phyloP scores from a whole-genome alignment of 1,284 basidiomycete species.

The Melampsora abietis-canadensis region DNA sequence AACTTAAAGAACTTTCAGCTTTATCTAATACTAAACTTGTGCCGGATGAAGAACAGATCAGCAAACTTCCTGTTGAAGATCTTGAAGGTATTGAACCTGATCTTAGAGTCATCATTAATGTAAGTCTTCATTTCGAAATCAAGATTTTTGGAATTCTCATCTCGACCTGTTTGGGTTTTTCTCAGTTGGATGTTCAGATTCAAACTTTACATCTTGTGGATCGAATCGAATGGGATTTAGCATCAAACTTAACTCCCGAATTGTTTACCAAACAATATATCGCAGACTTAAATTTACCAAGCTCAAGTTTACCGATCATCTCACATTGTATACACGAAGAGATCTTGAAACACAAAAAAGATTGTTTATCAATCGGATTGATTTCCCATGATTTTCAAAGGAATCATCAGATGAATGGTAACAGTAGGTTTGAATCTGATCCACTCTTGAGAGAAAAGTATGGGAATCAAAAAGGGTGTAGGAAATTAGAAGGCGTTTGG shows the following conservation, averaged over 20 bases:
- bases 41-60: constrained; percentile 47
- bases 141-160: no score
- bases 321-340: constrained; percentile 93
- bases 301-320: constrained; percentile 81
- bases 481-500: constrained; percentile 83
- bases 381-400: constrained; percentile 54
- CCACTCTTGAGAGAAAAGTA: constrained; percentile 41
- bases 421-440: constrained; percentile 53
- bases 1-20: constrained; percentile 80
- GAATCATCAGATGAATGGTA: constrained; percentile 57
- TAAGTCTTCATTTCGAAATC: no score
- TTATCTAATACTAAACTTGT: constrained; percentile 65
- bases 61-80: constrained; percentile 46
- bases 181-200: constrained; percentile 94
- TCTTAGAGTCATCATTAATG: constrained; percentile 82
- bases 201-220: constrained; percentile 84
- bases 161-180: no score
- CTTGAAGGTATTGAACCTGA: constrained; percentile 54
- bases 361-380: constrained; percentile 87
- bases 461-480: constrained; percentile 63
- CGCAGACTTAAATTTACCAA: constrained; percentile 78
- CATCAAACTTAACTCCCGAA: constrained; percentile 83
- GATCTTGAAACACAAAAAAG: constrained; percentile 86
- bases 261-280: constrained; percentile 77
- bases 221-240: constrained; percentile 96